Evolutionary conservation across 2,329 filamentous ascomycete genomes (phyloP), one percentile per base, ranked within the genome.

Genomic region (Graphilbum sp.): DNA sequence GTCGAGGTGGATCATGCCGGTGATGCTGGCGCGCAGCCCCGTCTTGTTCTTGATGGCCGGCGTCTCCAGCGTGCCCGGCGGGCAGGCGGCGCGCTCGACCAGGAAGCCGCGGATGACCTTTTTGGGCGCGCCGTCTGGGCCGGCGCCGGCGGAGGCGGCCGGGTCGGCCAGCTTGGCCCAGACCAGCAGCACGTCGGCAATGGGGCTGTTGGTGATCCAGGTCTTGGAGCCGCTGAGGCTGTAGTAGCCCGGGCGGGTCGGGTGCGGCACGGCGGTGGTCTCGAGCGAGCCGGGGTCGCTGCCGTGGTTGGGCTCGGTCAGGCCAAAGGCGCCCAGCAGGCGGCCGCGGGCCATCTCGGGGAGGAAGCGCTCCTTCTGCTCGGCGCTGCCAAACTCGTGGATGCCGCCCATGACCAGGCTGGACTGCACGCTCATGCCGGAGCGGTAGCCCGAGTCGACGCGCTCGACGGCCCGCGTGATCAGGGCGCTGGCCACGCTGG

Each of bases 1-100:
- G 46, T 95, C 88, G 53, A 98, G 70, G 49, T 94, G 86, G 47
- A 98, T 95, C 90, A 96, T 96, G 41, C 90, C 90, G 1, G 90
- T 98, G 45, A 95, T 81, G 12, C 84, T 93, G 12, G 90, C 90
- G 41, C 90, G 72, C 24, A 98, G 72, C 2, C 87, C 90, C 44
- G 82, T 95, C 70, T 98, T 98, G 63, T 96, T 75, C 65, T 92
- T 92, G 56, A 98, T 79, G 12, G 81, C 64, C 1, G 90, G 90
- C 6, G 90, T 98, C 57, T 90, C 85, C 13, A 98, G 67, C 1
- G 87, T 92, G 3, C 90, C 88, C 0, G 83, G 67, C 2, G 87
- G 87, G 52, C 87, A 93, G 48, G 84, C 70, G 48, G 75, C 74
- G 47, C 88, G 72, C 59, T 98, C 86, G 24, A 98, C 69, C 35